Evolutionary conservation across 805 yeast genomes (phyloP), one percentile per base, ranked within the genome.

Genomic region (Wickerhamomyces queroliae): DNA sequence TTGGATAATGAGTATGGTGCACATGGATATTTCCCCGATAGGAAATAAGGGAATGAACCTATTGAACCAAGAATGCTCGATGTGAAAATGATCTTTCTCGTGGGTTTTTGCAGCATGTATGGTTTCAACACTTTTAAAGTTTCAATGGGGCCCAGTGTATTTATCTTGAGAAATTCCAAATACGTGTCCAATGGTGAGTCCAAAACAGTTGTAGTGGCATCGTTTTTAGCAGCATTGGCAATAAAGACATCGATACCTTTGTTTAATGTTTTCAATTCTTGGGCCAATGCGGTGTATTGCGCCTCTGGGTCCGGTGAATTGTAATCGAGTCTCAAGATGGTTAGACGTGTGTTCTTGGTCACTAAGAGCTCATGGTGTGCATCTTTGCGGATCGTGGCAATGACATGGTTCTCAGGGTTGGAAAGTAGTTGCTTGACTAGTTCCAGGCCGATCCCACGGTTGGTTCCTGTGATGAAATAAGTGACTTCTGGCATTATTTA

Each of bases 1-100:
- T 68, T 67, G 7, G 71, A 64, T 7, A 55, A 52, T 13, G 61
- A 62, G 41, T 66, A 66, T 5, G 61, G 56, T 7, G 59, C 43
- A 46, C 55, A 45, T 15, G 55, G 54, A 30, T 40, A 44, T 0
- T 48, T 44, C 6, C 37, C 28, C 6, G 45, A 38, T 21, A 44
- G 16, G n/a, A 43, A 47, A 21, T 30, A 22, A 3, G 50, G 52
- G 26, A 41, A 49, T 4, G 40, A 47, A 7, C 50, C 52, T 28
- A 55, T 45, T 5, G 64, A 59, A 2, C 60, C 67, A 23, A 53
- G 49, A 5, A 46, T 26, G 32, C 60, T 52, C 2, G 67, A 56
- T 12, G 56, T 49, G 43, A 62, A 56, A 7, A 58, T 37, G 10
- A 61, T 45, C 38, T 61, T 61, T 37, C 58, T 57, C 15, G 55